A percentile compares a stretch with the other conserved stretches of the same genome.
Evolutionary conservation across 2,329 filamentous ascomycete genomes (phyloP).

Genomic region (Penicillium aurantiogriseum): DNA sequence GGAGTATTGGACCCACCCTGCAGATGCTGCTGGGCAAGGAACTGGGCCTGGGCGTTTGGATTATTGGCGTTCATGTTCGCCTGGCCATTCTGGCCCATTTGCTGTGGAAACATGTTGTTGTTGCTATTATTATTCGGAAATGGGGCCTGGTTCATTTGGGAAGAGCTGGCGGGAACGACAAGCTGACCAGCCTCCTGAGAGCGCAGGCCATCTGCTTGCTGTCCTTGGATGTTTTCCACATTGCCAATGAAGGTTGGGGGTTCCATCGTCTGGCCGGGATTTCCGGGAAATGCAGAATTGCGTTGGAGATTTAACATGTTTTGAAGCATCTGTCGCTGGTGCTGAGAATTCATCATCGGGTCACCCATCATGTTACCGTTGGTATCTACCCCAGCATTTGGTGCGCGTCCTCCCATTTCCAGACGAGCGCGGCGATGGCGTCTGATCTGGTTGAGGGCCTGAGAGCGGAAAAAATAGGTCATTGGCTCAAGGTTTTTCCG

Average conservation of each 20-base stretch:
- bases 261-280: conserved; percentile 33
- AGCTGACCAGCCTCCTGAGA: conserved; percentile 60
- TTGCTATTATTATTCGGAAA: conserved; percentile 30
- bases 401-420: conserved; percentile 34
- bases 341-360: conserved; percentile 36
- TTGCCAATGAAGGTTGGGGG: conserved; percentile 41
- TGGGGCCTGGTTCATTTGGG: conserved; percentile 47
- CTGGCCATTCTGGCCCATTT: conserved; percentile 41
- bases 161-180: conserved; percentile 64
- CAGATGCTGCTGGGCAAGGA: conserved; percentile 41
- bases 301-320: conserved; percentile 42
- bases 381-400: conserved; percentile 30
- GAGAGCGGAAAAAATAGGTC: conserved; percentile 51
- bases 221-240: conserved; percentile 57
- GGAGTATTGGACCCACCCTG: conserved; percentile 45
- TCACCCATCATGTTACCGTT: conserved; percentile 38
- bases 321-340: conserved; percentile 44
- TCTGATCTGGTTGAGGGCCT: conserved; percentile 46
- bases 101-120: conserved; percentile 45
- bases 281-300: conserved; percentile 37
- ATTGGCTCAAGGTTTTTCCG: conserved; percentile 51
- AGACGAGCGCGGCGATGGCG: conserved; percentile 33
- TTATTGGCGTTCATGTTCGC: conserved; percentile 37
- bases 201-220: conserved; percentile 62
- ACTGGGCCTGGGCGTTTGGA: conserved; percentile 37